Evolutionary conservation across 768 basidiomycete genomes (phyloP).

Genomic region (Gloeopeniophorella convolvens): DNA sequence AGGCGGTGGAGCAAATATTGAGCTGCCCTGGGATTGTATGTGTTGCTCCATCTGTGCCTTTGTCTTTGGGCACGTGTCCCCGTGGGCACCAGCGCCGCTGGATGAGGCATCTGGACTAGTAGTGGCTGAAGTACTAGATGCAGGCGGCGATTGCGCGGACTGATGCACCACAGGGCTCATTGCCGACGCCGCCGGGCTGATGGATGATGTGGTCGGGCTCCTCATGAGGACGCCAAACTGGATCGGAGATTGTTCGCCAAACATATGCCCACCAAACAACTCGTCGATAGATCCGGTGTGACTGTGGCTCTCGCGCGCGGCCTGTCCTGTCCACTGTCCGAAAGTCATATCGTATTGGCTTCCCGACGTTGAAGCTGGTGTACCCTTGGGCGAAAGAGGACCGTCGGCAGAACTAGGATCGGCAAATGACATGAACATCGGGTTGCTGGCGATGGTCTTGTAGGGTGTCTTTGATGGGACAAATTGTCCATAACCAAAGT

Average conservation of each 20-base stretch:
- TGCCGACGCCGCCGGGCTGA: slow-evolving; percentile 31
- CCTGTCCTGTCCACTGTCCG: slow-evolving; percentile 27
- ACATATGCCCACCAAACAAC: slow-evolving; percentile 37
- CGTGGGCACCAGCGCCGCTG: slow-evolving; percentile 16
- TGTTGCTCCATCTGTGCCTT: slow-evolving; percentile 44
- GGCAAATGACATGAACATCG: slow-evolving; percentile 79
- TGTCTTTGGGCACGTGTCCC: slow-evolving; percentile 43
- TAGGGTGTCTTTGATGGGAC: slow-evolving; percentile 45
- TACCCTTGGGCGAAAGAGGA: slow-evolving; percentile 14
- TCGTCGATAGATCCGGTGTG: slow-evolving; percentile 39
- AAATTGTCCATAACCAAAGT: slow-evolving; percentile 39
- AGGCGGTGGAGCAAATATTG: slow-evolving; percentile 42
- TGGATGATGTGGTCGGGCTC: slow-evolving; percentile 24
- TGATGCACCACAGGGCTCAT: slow-evolving; percentile 56
- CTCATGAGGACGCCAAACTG: slow-evolving; percentile 15
- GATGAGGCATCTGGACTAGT: slow-evolving; percentile 20
- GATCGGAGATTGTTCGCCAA: slow-evolving; percentile 25
- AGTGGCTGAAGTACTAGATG: slow-evolving; percentile 18
- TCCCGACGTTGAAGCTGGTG: slow-evolving; percentile 16
- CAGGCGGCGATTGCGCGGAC: slow-evolving; percentile 12
- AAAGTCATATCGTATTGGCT: slow-evolving; percentile 44
- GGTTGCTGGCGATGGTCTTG: slow-evolving; percentile 79
- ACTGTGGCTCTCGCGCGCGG: slow-evolving; percentile 24
- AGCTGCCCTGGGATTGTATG: slow-evolving; percentile 51
- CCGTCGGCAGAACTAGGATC: slow-evolving; percentile 30